phyloP scores from a whole-genome alignment of 768 basidiomycete species.

The Candolleomyces eurysporus region DNA sequence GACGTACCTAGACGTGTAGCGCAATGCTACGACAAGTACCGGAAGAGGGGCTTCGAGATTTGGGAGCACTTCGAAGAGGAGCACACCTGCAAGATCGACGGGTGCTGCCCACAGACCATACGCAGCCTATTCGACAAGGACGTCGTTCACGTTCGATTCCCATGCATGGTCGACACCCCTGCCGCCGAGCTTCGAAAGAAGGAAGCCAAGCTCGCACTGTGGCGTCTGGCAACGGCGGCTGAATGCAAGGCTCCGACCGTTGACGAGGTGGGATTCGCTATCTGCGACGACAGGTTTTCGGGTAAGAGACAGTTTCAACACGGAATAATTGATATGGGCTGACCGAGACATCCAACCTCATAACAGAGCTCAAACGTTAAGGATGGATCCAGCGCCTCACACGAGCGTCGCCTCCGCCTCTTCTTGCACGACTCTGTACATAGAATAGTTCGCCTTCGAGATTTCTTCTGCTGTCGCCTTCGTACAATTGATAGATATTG shows the following conservation, averaged over 20 bases:
- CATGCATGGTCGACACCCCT: conserved; percentile 3
- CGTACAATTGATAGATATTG: too few species aligned
- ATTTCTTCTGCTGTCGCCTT: too few species aligned
- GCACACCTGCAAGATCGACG: not conserved
- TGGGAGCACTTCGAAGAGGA: not conserved
- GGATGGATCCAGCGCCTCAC: too few species aligned
- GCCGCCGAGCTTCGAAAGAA: not conserved
- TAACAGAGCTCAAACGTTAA: too few species aligned
- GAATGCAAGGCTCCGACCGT: conserved; percentile 20
- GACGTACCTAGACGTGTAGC: too few species aligned
- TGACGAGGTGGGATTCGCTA: conserved; percentile 15
- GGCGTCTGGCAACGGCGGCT: conserved; percentile 4
- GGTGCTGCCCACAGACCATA: not conserved
- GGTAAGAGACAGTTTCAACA: too few species aligned
- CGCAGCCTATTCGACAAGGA: not conserved
- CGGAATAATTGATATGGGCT: too few species aligned
- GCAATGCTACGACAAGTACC: not conserved
- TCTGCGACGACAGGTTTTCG: too few species aligned
- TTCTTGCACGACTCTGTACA: too few species aligned
- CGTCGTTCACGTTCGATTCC: conserved; percentile 8
- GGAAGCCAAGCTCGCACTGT: conserved; percentile 15
- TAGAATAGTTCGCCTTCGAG: too few species aligned
- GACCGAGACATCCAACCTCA: too few species aligned
- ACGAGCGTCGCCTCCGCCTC: too few species aligned
- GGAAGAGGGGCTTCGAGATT: not conserved